These are phyloP conservation scores for Leccinum uliginosum DNA, from an alignment of 768 basidiomycete species.

Conservation along the genomic window DNA sequence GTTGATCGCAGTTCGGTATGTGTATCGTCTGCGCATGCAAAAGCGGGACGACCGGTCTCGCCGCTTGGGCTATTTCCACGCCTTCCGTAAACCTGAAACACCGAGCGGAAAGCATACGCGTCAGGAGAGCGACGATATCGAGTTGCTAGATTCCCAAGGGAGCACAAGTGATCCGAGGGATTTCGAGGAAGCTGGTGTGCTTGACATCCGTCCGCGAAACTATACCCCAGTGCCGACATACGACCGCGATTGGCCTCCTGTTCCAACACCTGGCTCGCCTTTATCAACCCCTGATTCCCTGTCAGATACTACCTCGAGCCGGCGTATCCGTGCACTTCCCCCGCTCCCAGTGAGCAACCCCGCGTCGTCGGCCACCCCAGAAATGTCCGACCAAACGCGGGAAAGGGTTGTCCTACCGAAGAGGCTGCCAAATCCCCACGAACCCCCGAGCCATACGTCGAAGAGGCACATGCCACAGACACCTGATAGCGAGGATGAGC, in stretches of 20 bases:
- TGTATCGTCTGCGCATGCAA: slow-evolving; percentile 47
- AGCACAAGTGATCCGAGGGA: slow-evolving; percentile 9
- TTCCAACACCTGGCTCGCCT: slow-evolving; percentile 2
- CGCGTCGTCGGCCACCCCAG: neutral
- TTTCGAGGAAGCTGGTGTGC: slow-evolving; percentile 11
- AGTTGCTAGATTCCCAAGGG: slow-evolving; percentile 21
- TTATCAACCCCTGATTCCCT: slow-evolving; percentile 5
- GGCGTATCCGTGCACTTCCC: slow-evolving; percentile 28
- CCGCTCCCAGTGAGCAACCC: slow-evolving; percentile 18
- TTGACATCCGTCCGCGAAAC: slow-evolving; percentile 20
- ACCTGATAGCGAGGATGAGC: slow-evolving; percentile 15
- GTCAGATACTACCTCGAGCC: slow-evolving; percentile 13
- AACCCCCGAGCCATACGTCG: neutral
- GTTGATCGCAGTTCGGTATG: slow-evolving; percentile 50
- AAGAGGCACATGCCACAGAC: neutral
- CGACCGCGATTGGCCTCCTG: slow-evolving; percentile 14
- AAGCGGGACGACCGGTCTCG: slow-evolving; percentile 40
- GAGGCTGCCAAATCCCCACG: slow-evolving; percentile 5
- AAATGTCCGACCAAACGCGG: neutral
- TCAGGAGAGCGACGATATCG: slow-evolving; percentile 26
- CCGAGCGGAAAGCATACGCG: slow-evolving; percentile 14
- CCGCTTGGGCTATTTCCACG: slow-evolving; percentile 31
- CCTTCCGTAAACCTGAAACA: slow-evolving; percentile 17
- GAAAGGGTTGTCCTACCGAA: neutral
- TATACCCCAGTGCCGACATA: slow-evolving; percentile 16